These are phyloP conservation scores for Candida peoriensis DNA, from an alignment of 805 yeast genomes.

Conservation along the genomic window DNA sequence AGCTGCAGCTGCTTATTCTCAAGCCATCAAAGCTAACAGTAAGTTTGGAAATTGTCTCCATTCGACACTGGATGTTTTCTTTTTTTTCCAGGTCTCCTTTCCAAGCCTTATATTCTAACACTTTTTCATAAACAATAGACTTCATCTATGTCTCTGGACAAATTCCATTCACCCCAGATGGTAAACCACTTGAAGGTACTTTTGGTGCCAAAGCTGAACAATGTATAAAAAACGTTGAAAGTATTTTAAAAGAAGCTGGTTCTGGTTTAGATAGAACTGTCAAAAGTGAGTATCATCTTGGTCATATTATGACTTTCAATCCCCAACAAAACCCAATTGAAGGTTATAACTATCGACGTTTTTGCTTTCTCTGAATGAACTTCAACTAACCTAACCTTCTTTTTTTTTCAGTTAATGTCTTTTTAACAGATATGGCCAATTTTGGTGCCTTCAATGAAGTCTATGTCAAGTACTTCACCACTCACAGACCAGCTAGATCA, in stretches of 20 bases:
- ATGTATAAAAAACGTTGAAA: conserved; percentile 60
- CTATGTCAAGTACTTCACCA: conserved; percentile 69
- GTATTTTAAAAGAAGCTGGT: conserved; percentile 78
- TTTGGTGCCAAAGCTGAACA: conserved; percentile 77
- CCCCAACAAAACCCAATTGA: background rate
- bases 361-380: too few species aligned
- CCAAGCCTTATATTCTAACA: conserved; percentile 13
- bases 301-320: background rate
- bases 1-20: conserved; percentile 95
- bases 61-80: background rate
- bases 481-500: conserved; percentile 92
- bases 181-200: conserved; percentile 71
- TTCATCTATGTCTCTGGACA: conserved; percentile 93
- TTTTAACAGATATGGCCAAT: conserved; percentile 84
- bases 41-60: conserved; percentile 7
- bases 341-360: too few species aligned
- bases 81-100: too few species aligned
- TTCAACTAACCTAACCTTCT: conserved; percentile 10
- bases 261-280: conserved; percentile 79
- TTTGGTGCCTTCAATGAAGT: conserved; percentile 84
- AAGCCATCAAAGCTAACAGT: conserved; percentile 85
- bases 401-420: conserved; percentile 59
- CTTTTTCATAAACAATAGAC: conserved; percentile 33
- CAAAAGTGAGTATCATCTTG: conserved; percentile 44
- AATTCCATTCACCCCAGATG: conserved; percentile 82